Evolutionary conservation across 2,329 filamentous ascomycete species (phyloP).

Genomic region (Pseudogymnoascus sp.): DNA sequence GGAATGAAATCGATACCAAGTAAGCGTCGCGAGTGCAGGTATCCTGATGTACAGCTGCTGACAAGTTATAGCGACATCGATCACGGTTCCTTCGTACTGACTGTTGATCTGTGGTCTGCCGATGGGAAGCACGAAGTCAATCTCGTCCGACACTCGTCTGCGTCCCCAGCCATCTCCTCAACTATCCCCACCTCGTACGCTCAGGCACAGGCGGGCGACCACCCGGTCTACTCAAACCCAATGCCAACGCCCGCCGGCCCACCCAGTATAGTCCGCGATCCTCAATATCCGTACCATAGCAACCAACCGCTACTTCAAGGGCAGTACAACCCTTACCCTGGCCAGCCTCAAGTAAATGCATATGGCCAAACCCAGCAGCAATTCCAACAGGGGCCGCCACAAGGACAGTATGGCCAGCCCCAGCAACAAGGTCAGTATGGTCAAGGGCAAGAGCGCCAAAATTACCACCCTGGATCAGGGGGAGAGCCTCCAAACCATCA

Average conservation of each 20-base stretch:
- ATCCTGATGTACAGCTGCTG: not conserved
- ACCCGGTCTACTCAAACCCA: constrained; percentile 24
- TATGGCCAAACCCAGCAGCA: constrained; percentile 22
- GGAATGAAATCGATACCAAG: constrained; percentile 79
- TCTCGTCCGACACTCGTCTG: constrained; percentile 57
- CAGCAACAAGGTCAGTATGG: constrained; percentile 16
- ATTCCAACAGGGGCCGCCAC: constrained; percentile 26
- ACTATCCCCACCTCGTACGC: constrained; percentile 74
- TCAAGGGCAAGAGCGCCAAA: not conserved
- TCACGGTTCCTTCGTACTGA: constrained; percentile 60
- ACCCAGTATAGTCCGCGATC: constrained; percentile 34
- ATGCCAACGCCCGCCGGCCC: constrained; percentile 25
- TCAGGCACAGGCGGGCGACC: constrained; percentile 37
- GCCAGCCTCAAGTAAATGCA: constrained; percentile 17
- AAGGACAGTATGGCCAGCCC: constrained; percentile 35
- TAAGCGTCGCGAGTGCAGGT: constrained; percentile 38
- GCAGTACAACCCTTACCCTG: constrained; percentile 23
- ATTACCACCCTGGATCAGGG: constrained; percentile 2
- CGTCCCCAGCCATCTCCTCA: constrained; percentile 71
- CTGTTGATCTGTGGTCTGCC: constrained; percentile 62
- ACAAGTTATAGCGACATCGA: constrained; percentile 53
- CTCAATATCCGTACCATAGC: constrained; percentile 22
- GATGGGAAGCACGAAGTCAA: constrained; percentile 59
- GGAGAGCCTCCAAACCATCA: constrained; percentile 16
- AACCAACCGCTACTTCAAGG: not conserved